Base-by-base conservation (phyloP, 2,329 filamentous ascomycete species). In the Fusarium begoniae region DNA sequence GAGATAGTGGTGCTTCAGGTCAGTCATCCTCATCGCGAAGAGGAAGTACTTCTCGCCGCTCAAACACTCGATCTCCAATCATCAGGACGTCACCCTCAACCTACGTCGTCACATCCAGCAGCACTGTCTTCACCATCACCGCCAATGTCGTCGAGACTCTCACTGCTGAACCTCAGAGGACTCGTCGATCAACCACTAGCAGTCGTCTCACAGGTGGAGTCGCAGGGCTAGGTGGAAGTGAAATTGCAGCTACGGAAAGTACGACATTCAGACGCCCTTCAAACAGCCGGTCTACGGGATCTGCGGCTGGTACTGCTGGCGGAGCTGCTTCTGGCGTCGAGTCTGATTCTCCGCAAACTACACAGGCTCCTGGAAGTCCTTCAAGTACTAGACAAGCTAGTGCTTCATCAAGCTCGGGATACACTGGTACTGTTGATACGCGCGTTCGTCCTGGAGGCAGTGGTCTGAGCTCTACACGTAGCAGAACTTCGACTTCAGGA, bases 81-180 rank as follows among this genome's bases (percentile, higher is more conserved):
- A 5, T 75, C 1, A 26, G 32, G 12, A 75, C 56, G 5, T 37
- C 50, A 1, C 69, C 60, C 0, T n/a, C 47, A 3, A 59, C 45
- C 6, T 75, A 48, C 6, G 35, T 55, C 1, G 24, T 69, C 3
- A 74, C 72, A 8, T 75, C 72, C 0, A 45, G 44, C 20, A 43
- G 8, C 5, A 59, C 41, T 4, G 28, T 69, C 4, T 30, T 66
- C 8, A 72, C 58, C 3, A 62, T 64, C 2, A 69, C 72, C 0
- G 40, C 58, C 0, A 17, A 66, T 8, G 5, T 69, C 0, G 44
- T 69, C 8, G n/a, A 62, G 32, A 72, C 68, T 5, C 41, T 66
- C 14, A 63, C 44, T 5, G 22, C 24, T 2, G 13, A 41, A 8
- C 8, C 59, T 11, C n/a, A 30, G 5, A 24, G 14, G 5, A 35